A percentile compares a stretch with the other conserved stretches of the same genome.
Conservation (phyloP, 2,329 filamentous ascomycete species). For the Alternaria consortialis region DNA sequence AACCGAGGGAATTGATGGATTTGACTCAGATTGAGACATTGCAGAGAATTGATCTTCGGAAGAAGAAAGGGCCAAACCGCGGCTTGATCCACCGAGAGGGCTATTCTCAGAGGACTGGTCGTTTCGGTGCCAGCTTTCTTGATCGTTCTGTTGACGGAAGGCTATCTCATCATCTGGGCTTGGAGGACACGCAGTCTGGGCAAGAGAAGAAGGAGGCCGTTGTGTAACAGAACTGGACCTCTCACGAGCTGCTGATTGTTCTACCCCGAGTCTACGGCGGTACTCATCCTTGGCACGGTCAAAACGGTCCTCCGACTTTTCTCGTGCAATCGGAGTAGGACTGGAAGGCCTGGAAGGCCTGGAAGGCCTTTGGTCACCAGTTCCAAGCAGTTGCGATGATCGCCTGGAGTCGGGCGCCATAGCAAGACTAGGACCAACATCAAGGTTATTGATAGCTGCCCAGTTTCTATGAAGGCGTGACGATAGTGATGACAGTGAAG, state of each 20-base stretch:
- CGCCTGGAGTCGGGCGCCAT: constrained; percentile 23
- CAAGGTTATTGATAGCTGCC: constrained; percentile 36
- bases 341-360: constrained; percentile 14
- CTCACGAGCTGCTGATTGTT: constrained; percentile 42
- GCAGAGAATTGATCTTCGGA: constrained; percentile 59
- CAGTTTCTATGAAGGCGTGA: constrained; percentile 42
- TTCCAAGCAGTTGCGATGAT: constrained; percentile 1
- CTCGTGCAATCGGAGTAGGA: constrained; percentile 26
- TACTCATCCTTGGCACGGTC: constrained; percentile 52
- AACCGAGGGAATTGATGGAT: constrained; percentile 61
- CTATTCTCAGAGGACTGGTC: constrained; percentile 53
- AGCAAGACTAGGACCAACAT: constrained; percentile 31
- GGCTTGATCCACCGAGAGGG: constrained; percentile 45
- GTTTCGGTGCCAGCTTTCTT: constrained; percentile 42
- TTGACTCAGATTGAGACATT: constrained; percentile 60
- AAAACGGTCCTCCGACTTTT: constrained; percentile 45
- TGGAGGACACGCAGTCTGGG: constrained; percentile 54
- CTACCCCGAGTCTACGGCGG: constrained; percentile 45
- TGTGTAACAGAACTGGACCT: constrained; percentile 31
- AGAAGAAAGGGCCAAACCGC: constrained; percentile 54
- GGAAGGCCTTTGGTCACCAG: constrained; percentile 7
- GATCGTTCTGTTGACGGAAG: constrained; percentile 38
- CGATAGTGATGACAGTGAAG: constrained; percentile 51
- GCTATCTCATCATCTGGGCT: constrained; percentile 57
- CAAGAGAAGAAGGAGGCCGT: constrained; percentile 40